phyloP scores from a whole-genome alignment of 2,329 filamentous ascomycete species.

The Arthrocladium fulminans region DNA sequence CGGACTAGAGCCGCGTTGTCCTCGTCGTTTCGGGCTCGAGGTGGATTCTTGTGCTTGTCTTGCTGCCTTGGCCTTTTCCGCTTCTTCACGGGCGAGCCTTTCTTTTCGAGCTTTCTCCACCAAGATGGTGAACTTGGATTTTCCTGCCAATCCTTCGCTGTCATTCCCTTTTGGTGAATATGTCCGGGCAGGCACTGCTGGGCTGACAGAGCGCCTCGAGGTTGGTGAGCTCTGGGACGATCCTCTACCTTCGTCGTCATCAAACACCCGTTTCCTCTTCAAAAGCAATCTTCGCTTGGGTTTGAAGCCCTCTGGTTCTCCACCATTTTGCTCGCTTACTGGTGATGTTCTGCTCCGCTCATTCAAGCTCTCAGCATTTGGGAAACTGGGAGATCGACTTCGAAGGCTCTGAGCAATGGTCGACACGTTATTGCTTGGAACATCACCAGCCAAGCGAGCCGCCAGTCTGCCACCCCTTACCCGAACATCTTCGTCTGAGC shows the following conservation, averaged over 20 bases:
- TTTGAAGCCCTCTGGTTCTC: background rate
- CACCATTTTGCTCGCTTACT: background rate
- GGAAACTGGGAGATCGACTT: background rate
- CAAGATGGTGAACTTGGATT: conserved; percentile 60
- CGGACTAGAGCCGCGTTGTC: conserved; percentile 19
- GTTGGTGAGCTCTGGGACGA: conserved; percentile 10
- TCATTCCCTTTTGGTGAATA: conserved; percentile 16
- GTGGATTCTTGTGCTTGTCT: conserved; percentile 23
- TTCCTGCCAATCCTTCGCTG: conserved; percentile 29
- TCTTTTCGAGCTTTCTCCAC: conserved; percentile 66
- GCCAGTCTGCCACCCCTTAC: conserved; percentile 55
- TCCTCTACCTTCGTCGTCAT: conserved; percentile 23
- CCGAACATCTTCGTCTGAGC: conserved; percentile 31
- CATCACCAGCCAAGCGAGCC: conserved; percentile 33
- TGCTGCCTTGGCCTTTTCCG: conserved; percentile 34
- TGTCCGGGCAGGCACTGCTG: background rate
- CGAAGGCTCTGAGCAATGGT: background rate
- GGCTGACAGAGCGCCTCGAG: background rate
- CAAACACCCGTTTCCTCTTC: conserved; percentile 5
- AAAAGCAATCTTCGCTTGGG: conserved; percentile 5
- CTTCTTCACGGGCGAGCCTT: conserved; percentile 57
- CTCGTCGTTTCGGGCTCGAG: conserved; percentile 40
- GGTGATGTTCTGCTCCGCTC: background rate
- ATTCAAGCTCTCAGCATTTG: background rate
- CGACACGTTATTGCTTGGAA: background rate